These are phyloP conservation scores for Kuraishia piskuri DNA, from an alignment of 805 yeast species.

Conservation along the genomic window DNA sequence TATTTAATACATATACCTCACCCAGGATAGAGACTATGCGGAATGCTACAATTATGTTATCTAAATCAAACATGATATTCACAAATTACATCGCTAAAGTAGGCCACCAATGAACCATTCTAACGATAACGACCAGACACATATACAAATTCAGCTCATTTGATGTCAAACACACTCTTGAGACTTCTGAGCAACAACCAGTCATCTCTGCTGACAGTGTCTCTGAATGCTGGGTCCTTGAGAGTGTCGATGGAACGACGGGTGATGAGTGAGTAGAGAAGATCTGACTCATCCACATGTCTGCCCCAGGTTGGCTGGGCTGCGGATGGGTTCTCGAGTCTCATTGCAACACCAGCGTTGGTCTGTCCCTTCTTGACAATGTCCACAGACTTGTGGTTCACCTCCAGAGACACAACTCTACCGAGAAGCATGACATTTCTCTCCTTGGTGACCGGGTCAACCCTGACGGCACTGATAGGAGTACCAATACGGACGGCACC, in stretches of 20 bases:
- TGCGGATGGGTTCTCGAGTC: slow-evolving; percentile 86
- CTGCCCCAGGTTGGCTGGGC: slow-evolving; percentile 99
- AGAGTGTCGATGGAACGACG: slow-evolving; percentile 93
- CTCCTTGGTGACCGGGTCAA: slow-evolving; percentile 78
- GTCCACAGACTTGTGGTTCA: slow-evolving; percentile 80
- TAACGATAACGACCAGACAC: background rate
- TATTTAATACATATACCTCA: too few species aligned
- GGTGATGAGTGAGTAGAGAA: slow-evolving; percentile 79
- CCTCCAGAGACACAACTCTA: slow-evolving; percentile 87
- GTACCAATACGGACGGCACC: slow-evolving; percentile 89
- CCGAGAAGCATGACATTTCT: slow-evolving; percentile 70
- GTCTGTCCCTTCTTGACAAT: slow-evolving; percentile 90
- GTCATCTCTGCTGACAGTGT: slow-evolving; percentile 87
- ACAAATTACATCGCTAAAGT: background rate
- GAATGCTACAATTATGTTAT: too few species aligned
- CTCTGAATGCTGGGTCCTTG: slow-evolving; percentile 97
- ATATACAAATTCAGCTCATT: slow-evolving; percentile 22
- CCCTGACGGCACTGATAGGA: slow-evolving; percentile 89
- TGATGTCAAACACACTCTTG: slow-evolving; percentile 82
- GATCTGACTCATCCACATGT: slow-evolving; percentile 92
- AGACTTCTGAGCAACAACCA: slow-evolving; percentile 88
- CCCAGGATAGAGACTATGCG: too few species aligned
- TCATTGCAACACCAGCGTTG: slow-evolving; percentile 96
- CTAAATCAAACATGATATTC: background rate
- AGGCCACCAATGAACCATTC: too few species aligned